These are phyloP conservation scores for Caloboletus firmus DNA, from an alignment of 1,284 basidiomycete species.

Conservation along the genomic window DNA sequence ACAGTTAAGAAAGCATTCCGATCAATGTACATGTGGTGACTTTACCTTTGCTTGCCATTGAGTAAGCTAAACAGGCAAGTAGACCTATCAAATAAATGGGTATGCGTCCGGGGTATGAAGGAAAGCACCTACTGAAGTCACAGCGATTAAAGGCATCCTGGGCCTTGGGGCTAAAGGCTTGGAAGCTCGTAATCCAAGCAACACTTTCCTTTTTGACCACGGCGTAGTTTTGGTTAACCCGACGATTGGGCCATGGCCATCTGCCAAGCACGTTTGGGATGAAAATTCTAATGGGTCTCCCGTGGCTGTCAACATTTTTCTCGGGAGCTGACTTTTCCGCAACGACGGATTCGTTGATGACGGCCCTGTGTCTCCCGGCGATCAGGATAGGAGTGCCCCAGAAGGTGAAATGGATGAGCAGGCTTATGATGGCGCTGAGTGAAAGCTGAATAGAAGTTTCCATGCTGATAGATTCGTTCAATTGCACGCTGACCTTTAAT, in stretches of 20 bases:
- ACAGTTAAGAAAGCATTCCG: background rate
- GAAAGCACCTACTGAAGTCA: slow-evolving; percentile 12
- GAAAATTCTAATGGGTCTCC: slow-evolving; percentile 7
- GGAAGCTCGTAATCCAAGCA: slow-evolving; percentile 15
- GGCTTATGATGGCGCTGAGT: background rate
- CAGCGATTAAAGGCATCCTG: slow-evolving; percentile 21
- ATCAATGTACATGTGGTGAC: background rate
- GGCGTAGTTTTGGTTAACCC: slow-evolving; percentile 14
- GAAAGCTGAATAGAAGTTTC: background rate
- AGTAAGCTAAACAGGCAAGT: slow-evolving; percentile 14
- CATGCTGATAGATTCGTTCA: background rate
- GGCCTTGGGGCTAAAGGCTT: slow-evolving; percentile 17
- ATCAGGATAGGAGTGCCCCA: background rate
- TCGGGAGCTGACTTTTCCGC: background rate
- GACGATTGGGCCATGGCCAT: slow-evolving; percentile 24
- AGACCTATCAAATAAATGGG: slow-evolving; percentile 7
- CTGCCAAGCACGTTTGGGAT: slow-evolving; percentile 16
- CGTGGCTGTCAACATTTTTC: background rate
- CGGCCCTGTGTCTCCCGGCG: background rate
- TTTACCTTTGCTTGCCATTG: slow-evolving; percentile 14
- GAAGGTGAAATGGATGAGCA: background rate
- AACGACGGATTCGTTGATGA: too few species aligned
- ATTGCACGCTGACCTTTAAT: background rate
- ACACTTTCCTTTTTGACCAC: slow-evolving; percentile 8
- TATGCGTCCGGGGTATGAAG: background rate